These are phyloP conservation scores for Ceratocystis lukuohia DNA, from an alignment of 2,329 filamentous ascomycete species.

Conservation along the genomic window DNA sequence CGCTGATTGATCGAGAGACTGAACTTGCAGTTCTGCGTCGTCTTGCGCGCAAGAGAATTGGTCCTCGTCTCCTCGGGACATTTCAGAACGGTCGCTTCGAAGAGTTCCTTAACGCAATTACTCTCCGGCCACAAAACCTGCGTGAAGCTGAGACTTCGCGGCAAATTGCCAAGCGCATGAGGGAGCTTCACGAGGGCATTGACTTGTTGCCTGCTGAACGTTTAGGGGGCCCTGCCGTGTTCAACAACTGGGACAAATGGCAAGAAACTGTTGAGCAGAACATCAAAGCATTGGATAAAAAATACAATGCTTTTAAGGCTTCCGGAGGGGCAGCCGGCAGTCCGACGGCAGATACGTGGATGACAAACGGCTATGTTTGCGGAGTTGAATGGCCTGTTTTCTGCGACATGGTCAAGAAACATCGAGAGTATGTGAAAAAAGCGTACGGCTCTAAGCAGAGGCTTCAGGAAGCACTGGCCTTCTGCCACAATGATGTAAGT, in stretches of 20 bases:
- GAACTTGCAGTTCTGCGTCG: conserved; percentile 78
- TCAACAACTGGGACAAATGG: conserved; percentile 94
- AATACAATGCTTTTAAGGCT: conserved; percentile 39
- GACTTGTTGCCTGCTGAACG: conserved; percentile 70
- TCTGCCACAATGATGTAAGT: conserved; percentile 93
- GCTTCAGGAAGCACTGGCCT: conserved; percentile 65
- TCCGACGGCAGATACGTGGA: conserved; percentile 41
- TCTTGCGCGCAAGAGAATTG: conserved; percentile 82
- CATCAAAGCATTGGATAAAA: conserved; percentile 42
- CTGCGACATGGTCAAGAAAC: conserved; percentile 58
- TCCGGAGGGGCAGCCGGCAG: conserved; percentile 19
- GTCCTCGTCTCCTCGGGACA: conserved; percentile 76
- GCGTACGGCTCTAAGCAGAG: conserved; percentile 54
- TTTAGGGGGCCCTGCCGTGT: conserved; percentile 66
- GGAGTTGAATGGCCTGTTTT: conserved; percentile 75
- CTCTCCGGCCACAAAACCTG: conserved; percentile 64
- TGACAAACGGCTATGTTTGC: conserved; percentile 59
- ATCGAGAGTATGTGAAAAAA: conserved; percentile 58
- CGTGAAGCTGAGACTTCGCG: conserved; percentile 70
- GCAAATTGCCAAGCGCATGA: conserved; percentile 94
- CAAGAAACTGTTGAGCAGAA: conserved; percentile 51
- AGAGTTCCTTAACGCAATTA: conserved; percentile 75
- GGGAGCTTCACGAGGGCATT: conserved; percentile 87
- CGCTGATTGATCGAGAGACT: conserved; percentile 85
- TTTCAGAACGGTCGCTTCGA: conserved; percentile 94